Conservation (phyloP, 2,329 filamentous ascomycete species). For the Stachybotrys elegans region DNA sequence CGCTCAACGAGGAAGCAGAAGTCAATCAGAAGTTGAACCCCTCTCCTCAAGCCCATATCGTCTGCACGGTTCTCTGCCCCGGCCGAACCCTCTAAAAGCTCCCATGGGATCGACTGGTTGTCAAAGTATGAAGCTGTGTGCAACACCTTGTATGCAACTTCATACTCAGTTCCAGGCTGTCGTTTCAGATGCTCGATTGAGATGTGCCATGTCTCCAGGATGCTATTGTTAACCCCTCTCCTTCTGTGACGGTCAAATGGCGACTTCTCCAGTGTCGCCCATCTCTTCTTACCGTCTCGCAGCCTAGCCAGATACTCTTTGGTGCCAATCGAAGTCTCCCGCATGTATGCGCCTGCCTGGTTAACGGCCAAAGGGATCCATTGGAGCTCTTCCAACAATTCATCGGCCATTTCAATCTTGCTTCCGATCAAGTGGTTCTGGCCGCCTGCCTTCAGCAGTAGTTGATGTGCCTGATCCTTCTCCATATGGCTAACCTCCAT, state of each 20-base stretch:
- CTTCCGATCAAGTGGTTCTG: not conserved
- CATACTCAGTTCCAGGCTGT: conserved; percentile 13
- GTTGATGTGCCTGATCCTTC: conserved; percentile 6
- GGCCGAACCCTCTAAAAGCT: conserved; percentile 17
- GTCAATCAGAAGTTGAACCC: conserved; percentile 21
- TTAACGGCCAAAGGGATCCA: conserved; percentile 24
- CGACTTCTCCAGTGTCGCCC: conserved; percentile 13
- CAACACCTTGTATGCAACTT: conserved; percentile 21
- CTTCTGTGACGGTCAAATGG: conserved; percentile 21
- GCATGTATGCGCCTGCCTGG: conserved; percentile 25
- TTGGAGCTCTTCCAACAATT: conserved; percentile 18
- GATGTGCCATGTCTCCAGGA: conserved; percentile 26
- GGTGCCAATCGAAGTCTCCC: conserved; percentile 15
- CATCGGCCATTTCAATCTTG: conserved; percentile 3
- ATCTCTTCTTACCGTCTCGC: conserved; percentile 14
- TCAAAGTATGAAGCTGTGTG: conserved; percentile 25
- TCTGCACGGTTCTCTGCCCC: not conserved
- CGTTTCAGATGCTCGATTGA: conserved; percentile 23
- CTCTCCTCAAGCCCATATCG: conserved; percentile 8
- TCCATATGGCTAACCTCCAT: conserved; percentile 20
- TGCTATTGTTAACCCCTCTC: conserved; percentile 21
- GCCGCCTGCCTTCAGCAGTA: conserved; percentile 1
- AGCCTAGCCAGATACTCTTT: conserved; percentile 20
- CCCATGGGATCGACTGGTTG: conserved; percentile 22
- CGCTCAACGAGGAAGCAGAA: conserved; percentile 25